phyloP scores from a whole-genome alignment of 768 basidiomycete genomes.

The Cystofilobasidium capitatum region DNA sequence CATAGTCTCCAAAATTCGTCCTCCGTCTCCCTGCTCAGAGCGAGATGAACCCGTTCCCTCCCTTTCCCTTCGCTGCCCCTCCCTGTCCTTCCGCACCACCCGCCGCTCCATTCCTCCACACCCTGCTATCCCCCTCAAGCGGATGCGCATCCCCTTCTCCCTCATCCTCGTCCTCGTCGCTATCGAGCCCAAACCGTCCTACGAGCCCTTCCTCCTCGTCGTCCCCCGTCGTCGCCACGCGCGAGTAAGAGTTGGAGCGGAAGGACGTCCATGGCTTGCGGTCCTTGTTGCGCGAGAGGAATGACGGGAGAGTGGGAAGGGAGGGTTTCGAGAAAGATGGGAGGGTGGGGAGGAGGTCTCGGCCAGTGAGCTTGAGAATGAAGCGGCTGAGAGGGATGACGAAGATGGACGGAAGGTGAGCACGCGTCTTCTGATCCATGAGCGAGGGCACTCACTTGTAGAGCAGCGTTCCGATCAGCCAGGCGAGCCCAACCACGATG shows the following conservation, averaged over 20 bases:
- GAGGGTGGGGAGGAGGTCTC: slow-evolving; percentile 12
- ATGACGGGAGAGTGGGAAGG: background rate
- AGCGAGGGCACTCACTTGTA: slow-evolving; percentile 14
- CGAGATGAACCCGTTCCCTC: background rate
- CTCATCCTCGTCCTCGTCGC: slow-evolving; percentile 18
- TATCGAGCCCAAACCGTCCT: slow-evolving; percentile 21
- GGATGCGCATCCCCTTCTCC: background rate
- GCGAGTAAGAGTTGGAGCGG: background rate
- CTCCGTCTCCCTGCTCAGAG: too few relatives aligned
- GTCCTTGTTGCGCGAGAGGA: background rate
- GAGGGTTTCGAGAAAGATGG: slow-evolving; percentile 13
- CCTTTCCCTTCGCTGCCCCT: background rate
- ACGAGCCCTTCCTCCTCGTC: slow-evolving; percentile 24
- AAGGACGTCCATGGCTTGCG: slow-evolving; percentile 6
- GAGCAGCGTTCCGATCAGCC: slow-evolving; percentile 11
- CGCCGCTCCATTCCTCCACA: background rate
- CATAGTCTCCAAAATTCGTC: too few relatives aligned
- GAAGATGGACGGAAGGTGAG: background rate
- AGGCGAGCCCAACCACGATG: slow-evolving; percentile 5
- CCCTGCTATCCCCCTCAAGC: slow-evolving; percentile 4
- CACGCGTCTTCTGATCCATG: too few relatives aligned
- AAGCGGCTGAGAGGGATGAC: slow-evolving; percentile 2
- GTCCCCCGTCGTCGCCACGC: slow-evolving; percentile 7
- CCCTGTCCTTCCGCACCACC: background rate
- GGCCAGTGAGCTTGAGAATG: slow-evolving; percentile 21